phyloP scores from a whole-genome alignment of 2,329 filamentous ascomycete genomes.

The Colletotrichum sp. region DNA sequence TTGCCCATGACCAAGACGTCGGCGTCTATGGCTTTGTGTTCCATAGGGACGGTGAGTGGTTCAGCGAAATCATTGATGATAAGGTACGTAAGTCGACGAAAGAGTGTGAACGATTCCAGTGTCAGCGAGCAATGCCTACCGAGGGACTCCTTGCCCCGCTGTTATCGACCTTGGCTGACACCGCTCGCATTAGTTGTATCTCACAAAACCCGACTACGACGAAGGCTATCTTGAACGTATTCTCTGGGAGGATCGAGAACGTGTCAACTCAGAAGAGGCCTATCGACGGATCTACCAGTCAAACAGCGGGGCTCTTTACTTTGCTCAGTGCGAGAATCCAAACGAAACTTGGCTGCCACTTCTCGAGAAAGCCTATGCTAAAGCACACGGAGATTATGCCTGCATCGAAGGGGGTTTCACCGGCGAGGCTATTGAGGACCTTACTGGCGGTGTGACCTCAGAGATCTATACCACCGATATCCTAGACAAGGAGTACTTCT shows the following conservation, averaged over 20 bases:
- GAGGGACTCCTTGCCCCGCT: not conserved
- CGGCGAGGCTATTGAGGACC: conserved; percentile 63
- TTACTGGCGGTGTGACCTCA: conserved; percentile 70
- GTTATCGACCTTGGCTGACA: not conserved
- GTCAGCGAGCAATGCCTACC: not conserved
- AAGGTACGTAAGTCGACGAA: conserved; percentile 37
- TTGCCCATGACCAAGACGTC: conserved; percentile 73
- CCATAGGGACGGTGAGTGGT: conserved; percentile 79
- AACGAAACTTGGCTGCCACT: conserved; percentile 84
- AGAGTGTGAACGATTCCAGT: not conserved
- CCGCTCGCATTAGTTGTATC: conserved; percentile 43
- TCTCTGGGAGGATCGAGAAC: conserved; percentile 47
- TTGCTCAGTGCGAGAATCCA: conserved; percentile 74
- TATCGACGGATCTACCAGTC: conserved; percentile 76
- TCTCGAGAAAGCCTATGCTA: conserved; percentile 81
- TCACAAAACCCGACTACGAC: conserved; percentile 66
- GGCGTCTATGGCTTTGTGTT: conserved; percentile 90
- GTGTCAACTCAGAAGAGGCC: conserved; percentile 58
- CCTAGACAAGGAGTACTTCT: conserved; percentile 73
- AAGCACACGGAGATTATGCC: conserved; percentile 80
- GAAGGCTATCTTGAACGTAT: conserved; percentile 56
- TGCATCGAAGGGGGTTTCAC: conserved; percentile 76
- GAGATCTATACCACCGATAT: conserved; percentile 72
- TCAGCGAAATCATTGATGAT: conserved; percentile 63
- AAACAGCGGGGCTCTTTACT: conserved; percentile 77